Evolutionary conservation across 1,284 basidiomycete genomes (phyloP).

Genomic region (Sporisorium exsertum): DNA sequence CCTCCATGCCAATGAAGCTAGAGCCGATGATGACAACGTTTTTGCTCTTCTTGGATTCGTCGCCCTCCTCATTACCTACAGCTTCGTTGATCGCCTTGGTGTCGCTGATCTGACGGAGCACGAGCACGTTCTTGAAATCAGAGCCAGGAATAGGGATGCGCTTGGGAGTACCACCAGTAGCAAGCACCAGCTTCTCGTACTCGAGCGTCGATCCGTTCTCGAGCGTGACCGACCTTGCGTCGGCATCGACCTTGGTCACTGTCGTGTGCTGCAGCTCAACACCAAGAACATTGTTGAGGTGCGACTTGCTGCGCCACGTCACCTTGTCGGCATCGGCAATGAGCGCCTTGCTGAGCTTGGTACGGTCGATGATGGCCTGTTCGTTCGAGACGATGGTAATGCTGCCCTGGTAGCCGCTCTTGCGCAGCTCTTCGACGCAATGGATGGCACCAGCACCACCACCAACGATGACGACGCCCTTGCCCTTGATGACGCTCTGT

Average conservation of each 20-base stretch:
- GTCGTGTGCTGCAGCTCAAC: slow-evolving; percentile 78
- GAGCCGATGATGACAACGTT: slow-evolving; percentile 86
- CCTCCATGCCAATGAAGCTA: slow-evolving; percentile 94
- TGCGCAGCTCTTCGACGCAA: slow-evolving; percentile 83
- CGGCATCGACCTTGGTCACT: slow-evolving; percentile 53
- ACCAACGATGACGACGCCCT: slow-evolving; percentile 84
- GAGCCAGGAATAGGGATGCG: slow-evolving; percentile 82
- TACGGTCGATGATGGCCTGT: slow-evolving; percentile 85
- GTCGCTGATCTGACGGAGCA: slow-evolving; percentile 80
- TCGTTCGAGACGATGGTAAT: slow-evolving; percentile 87
- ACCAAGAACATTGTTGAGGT: slow-evolving; percentile 83
- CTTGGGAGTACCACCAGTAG: slow-evolving; percentile 71
- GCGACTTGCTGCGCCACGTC: slow-evolving; percentile 79
- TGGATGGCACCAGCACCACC: slow-evolving; percentile 86
- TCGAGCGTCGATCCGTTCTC: slow-evolving; percentile 63
- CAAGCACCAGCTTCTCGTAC: slow-evolving; percentile 70
- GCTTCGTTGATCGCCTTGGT: slow-evolving; percentile 81
- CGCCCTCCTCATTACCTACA: slow-evolving; percentile 69
- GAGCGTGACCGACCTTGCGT: slow-evolving; percentile 67
- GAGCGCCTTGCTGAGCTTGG: slow-evolving; percentile 89
- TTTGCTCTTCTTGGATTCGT: slow-evolving; percentile 71
- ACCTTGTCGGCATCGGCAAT: slow-evolving; percentile 82
- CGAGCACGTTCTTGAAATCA: slow-evolving; percentile 82
- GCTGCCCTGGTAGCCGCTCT: slow-evolving; percentile 82
- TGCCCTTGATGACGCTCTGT: slow-evolving; percentile 70